Percentiles rank a stretch among this genome's conserved stretches.
Conservation (phyloP, 495 filamentous ascomycete genomes). For the Pyronema omphalodes region DNA sequence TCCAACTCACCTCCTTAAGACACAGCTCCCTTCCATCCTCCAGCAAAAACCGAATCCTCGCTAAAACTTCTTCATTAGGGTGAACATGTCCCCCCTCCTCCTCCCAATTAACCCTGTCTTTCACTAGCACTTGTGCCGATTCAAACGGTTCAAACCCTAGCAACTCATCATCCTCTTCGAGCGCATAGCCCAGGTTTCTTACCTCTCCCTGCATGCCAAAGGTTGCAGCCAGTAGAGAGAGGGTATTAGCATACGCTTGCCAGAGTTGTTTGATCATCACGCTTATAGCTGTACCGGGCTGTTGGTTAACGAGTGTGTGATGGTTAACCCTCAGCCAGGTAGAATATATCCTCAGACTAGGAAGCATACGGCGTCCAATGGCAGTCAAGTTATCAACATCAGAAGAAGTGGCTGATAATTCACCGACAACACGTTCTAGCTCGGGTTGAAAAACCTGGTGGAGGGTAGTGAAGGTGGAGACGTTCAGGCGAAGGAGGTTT, state of each 20-base stretch:
- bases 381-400: slow-evolving; percentile 41
- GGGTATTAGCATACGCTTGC: slow-evolving; percentile 48
- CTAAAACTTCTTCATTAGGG: slow-evolving; percentile 52
- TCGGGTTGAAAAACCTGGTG: slow-evolving; percentile 53
- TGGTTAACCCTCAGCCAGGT: slow-evolving; percentile 45
- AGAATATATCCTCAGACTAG: slow-evolving; percentile 53
- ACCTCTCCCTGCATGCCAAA: slow-evolving; percentile 31
- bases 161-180: slow-evolving; percentile 61
- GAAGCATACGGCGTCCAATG: slow-evolving; percentile 45
- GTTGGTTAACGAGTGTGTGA: slow-evolving; percentile 33
- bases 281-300: slow-evolving; percentile 36
- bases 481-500: slow-evolving; percentile 62
- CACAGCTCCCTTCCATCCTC: slow-evolving; percentile 44
- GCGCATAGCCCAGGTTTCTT: slow-evolving; percentile 43
- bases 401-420: slow-evolving; percentile 26
- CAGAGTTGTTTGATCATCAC: slow-evolving; percentile 48
- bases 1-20: slow-evolving; percentile 29
- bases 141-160: slow-evolving; percentile 52
- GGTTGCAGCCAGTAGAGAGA: slow-evolving; percentile 43
- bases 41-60: slow-evolving; percentile 47
- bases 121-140: slow-evolving; percentile 6
- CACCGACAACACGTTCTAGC: slow-evolving; percentile 38
- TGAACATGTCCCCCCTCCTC: slow-evolving; percentile 32
- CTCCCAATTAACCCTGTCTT: slow-evolving; percentile 15
- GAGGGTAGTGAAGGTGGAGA: slow-evolving; percentile 60